Percentiles rank a stretch among this genome's conserved stretches.
Evolutionary conservation across 2,329 filamentous ascomycete species (phyloP).

Genomic region (Laburnicola sp.): DNA sequence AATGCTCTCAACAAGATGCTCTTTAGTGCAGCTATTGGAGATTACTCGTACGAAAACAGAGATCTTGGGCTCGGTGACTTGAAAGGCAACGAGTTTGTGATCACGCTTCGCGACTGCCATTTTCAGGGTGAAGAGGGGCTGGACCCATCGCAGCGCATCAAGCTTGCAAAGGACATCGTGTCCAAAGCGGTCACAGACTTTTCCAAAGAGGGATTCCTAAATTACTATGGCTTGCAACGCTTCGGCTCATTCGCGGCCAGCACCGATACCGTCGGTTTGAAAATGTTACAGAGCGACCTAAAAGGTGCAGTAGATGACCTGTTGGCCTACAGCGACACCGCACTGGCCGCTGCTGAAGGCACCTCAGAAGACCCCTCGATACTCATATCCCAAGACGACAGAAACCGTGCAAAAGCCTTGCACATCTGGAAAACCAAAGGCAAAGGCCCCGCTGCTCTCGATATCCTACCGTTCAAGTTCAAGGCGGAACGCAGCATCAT

Average conservation of each 20-base stretch:
- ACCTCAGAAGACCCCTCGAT: conserved; percentile 43
- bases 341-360: conserved; percentile 59
- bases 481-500: conserved; percentile 79
- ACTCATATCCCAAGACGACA: conserved; percentile 72
- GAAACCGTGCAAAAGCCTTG: conserved; percentile 76
- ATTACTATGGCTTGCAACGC: conserved; percentile 96
- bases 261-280: conserved; percentile 81
- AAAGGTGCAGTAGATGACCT: conserved; percentile 78
- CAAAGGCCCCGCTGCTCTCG: conserved; percentile 62
- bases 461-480: conserved; percentile 77
- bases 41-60: conserved; percentile 75
- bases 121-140: conserved; percentile 55
- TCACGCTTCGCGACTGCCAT: conserved; percentile 83
- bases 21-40: conserved; percentile 68
- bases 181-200: conserved; percentile 67
- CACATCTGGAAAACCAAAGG: conserved; percentile 69
- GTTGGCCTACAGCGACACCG: conserved; percentile 68
- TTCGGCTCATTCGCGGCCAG: conserved; percentile 87
- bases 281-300: conserved; percentile 81
- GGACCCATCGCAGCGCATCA: conserved; percentile 41
- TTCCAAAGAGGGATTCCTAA: conserved; percentile 79
- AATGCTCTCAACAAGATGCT: conserved; percentile 63
- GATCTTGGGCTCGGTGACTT: conserved; percentile 82
- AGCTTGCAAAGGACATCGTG: conserved; percentile 57
- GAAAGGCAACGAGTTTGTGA: conserved; percentile 86